Percentiles rank a stretch among this genome's conserved stretches.
phyloP scores from a whole-genome alignment of 2,329 filamentous ascomycete species.

The Trichothecium sympodiale region DNA sequence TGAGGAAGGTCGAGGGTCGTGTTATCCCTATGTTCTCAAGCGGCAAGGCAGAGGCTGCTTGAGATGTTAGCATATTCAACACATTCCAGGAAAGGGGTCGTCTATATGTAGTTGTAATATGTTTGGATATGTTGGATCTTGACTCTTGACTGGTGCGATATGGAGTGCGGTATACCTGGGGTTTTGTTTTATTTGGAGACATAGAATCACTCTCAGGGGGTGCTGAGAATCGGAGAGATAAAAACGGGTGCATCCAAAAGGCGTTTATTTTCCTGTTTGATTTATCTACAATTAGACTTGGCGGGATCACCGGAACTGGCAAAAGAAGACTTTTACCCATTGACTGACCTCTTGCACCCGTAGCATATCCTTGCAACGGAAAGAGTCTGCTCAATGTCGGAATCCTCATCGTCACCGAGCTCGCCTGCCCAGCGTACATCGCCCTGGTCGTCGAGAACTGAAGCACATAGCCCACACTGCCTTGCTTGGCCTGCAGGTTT shows the following conservation, averaged over 20 bases:
- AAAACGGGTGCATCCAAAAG: background rate
- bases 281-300: background rate
- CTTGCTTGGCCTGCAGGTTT: slow-evolving; percentile 22
- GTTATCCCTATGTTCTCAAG: slow-evolving; percentile 30
- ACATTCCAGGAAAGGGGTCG: too few species aligned
- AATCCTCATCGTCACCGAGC: slow-evolving; percentile 34
- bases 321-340: slow-evolving; percentile 26
- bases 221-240: background rate
- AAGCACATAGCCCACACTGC: slow-evolving; percentile 57
- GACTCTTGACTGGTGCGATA: too few species aligned
- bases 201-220: background rate
- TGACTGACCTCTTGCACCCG: slow-evolving; percentile 58
- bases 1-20: slow-evolving; percentile 62
- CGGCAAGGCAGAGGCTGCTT: too few species aligned
- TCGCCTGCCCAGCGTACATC: slow-evolving; percentile 54
- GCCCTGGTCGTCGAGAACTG: slow-evolving; percentile 51
- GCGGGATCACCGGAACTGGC: background rate
- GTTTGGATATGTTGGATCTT: too few species aligned
- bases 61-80: too few species aligned
- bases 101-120: too few species aligned
- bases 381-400: slow-evolving; percentile 10
- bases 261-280: background rate
- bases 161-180: too few species aligned
- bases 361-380: slow-evolving; percentile 46
- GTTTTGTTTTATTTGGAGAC: too few species aligned